Evolutionary conservation across 1,284 basidiomycete species (phyloP), one percentile per base, ranked within the genome.

Genomic region (Puccinia novopanici): DNA sequence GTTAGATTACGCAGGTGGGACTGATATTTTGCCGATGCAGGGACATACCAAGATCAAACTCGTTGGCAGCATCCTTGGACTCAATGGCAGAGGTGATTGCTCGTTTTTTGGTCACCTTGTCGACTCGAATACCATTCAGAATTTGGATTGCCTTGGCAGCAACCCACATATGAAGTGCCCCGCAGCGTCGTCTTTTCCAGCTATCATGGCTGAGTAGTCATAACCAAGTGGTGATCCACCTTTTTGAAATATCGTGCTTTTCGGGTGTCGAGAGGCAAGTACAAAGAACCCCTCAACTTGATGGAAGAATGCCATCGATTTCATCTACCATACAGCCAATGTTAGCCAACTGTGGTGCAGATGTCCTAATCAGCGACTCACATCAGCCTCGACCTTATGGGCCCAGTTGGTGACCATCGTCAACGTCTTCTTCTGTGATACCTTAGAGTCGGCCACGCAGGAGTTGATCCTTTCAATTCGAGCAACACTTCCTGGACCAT

Each of bases 201-300:
- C 42, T 12, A 67, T 42, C 63, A 67, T 67, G 6, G 10, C n/a
- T 2, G 48, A n/a, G 27, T 8, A 67, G 40, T 24, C 12, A 15
- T 45, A 12, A 5, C 63, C 63, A 27, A 67, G 42, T 6, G 63
- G 40, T 10, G 63, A 67, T 2, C 40, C 63, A 48, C 63, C 63
- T 48, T 67, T 67, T 12, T 45, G 1, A 12, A 45, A 67, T 2
- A 67, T 67, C 2, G n/a, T 27, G 37, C 63, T 48, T n/a, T 67
- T 67, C 12, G 63, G 63, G 15, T 67, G 40, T 0, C 22, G 24
- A 9, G 42, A 67, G 37, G 63, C 63, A 5, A 67, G 4, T 3
- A 67, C 63, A 48, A 45, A 67, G 12, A 67, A 67, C 1, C 63
- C 63, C 27, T 67, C 42, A 27, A 67, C 63, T 27, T 67, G 63